phyloP scores from a whole-genome alignment of 768 basidiomycete species.

The Tylopilus vinaceipallidus region DNA sequence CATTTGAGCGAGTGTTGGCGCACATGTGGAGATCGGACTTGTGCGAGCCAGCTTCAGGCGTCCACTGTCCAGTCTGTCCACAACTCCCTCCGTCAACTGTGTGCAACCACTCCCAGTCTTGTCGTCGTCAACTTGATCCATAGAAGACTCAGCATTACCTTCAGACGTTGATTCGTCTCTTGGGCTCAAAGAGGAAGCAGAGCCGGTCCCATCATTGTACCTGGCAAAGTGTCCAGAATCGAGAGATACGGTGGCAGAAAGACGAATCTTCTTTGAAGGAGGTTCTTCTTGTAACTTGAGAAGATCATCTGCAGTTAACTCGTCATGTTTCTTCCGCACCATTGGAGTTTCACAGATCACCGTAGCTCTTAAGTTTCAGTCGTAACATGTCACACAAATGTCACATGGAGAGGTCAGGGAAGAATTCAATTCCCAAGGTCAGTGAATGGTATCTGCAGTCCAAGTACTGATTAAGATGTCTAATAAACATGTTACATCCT shows the following conservation, averaged over 20 bases:
- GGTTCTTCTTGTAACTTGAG: slow-evolving; percentile 45
- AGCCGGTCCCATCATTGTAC: slow-evolving; percentile 2
- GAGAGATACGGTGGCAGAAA: slow-evolving; percentile 1
- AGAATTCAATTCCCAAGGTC: too few species aligned
- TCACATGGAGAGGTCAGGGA: not conserved
- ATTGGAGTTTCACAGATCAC: slow-evolving; percentile 1
- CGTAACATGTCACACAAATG: slow-evolving; percentile 1
- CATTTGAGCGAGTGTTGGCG: slow-evolving; percentile 6
- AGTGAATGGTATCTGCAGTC: not conserved
- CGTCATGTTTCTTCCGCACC: slow-evolving; percentile 17
- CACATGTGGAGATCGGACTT: slow-evolving; percentile 11
- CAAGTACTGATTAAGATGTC: not conserved
- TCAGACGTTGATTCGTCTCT: slow-evolving; percentile 17
- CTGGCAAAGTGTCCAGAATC: not conserved
- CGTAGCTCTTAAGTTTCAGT: too few species aligned
- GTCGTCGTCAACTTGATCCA: slow-evolving; percentile 2
- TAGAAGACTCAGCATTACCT: slow-evolving; percentile 8
- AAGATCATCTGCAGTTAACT: slow-evolving; percentile 45
- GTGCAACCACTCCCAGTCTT: not conserved
- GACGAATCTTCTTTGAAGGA: slow-evolving; percentile 35
- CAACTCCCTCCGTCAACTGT: not conserved
- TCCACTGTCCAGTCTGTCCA: slow-evolving; percentile 18
- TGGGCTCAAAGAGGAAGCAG: slow-evolving; percentile 3
- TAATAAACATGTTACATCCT: not conserved
- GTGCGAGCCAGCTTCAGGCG: slow-evolving; percentile 24